A percentile compares a stretch with the other conserved stretches of the same genome.
These are phyloP conservation scores for Hypoxylon sp. DNA, from an alignment of 2,329 filamentous ascomycete genomes.

Conservation along the genomic window DNA sequence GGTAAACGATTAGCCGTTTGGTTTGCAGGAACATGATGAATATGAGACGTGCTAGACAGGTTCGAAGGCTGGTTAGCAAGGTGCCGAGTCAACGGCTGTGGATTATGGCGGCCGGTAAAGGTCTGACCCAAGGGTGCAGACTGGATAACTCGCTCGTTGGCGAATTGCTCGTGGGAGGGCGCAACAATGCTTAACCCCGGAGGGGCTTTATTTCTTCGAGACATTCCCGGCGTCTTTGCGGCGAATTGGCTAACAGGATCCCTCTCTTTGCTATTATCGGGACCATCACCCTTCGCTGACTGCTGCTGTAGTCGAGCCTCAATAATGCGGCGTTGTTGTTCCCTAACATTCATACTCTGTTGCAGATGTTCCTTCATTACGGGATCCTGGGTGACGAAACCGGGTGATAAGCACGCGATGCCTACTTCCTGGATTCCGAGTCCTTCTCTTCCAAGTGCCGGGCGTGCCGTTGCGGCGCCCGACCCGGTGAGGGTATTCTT, in stretches of 20 bases:
- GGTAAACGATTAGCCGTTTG: conserved; percentile 94
- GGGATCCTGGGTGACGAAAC: conserved; percentile 97
- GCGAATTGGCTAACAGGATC: conserved; percentile 65
- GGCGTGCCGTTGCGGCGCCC: conserved; percentile 74
- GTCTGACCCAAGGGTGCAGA: conserved; percentile 95
- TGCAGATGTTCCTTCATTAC: conserved; percentile 96
- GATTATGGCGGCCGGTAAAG: conserved; percentile 90
- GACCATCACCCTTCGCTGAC: conserved; percentile 81
- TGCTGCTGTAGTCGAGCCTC: conserved; percentile 92
- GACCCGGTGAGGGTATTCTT: conserved; percentile 69
- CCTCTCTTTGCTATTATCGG: conserved; percentile 69
- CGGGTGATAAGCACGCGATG: conserved; percentile 92
- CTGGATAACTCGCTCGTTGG: conserved; percentile 94
- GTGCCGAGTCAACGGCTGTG: conserved; percentile 82
- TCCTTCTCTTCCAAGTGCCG: conserved; percentile 83
- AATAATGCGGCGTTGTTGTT: conserved; percentile 95
- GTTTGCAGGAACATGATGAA: conserved; percentile 88
- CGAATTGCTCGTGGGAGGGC: conserved; percentile 91
- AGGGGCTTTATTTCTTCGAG: conserved; percentile 83
- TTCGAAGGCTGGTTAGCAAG: conserved; percentile 86
- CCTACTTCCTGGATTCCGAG: conserved; percentile 93
- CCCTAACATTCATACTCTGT: conserved; percentile 91
- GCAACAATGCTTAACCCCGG: conserved; percentile 95
- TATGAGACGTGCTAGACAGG: conserved; percentile 86
- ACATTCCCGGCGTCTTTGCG: conserved; percentile 79